These are phyloP conservation scores for Hygrocybe coccinea DNA, from an alignment of 768 basidiomycete species.

Conservation along the genomic window DNA sequence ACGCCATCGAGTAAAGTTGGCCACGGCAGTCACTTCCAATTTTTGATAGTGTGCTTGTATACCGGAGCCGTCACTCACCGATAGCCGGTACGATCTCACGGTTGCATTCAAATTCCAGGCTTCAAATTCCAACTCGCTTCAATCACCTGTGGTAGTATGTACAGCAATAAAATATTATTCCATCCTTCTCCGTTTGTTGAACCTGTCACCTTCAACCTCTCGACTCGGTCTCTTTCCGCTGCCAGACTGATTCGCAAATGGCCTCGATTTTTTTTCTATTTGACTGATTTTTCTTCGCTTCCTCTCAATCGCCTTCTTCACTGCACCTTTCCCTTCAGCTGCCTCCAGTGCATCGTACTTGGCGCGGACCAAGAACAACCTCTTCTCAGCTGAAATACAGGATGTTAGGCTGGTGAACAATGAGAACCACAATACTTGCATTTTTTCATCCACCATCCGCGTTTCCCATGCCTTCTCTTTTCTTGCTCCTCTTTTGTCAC, in stretches of 20 bases:
- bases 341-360: conserved; percentile 74
- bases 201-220: conserved; percentile 10
- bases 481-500: conserved; percentile 54
- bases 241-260: conserved; percentile 38
- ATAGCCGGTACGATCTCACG: too few species aligned
- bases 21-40: not conserved
- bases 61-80: not conserved
- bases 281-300: conserved; percentile 81
- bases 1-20: conserved; percentile 11
- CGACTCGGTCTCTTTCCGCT: conserved; percentile 2
- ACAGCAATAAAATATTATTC: not conserved
- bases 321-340: conserved; percentile 71
- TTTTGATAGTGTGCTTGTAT: not conserved
- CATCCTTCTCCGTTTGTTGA: conserved; percentile 18
- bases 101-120: too few species aligned
- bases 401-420: conserved; percentile 7
- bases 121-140: too few species aligned
- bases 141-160: not conserved
- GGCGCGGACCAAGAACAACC: conserved; percentile 64
- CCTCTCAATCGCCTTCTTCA: conserved; percentile 85
- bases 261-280: conserved; percentile 84
- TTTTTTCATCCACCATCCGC: conserved; percentile 80
- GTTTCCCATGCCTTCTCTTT: conserved; percentile 73
- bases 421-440: conserved; percentile 42
- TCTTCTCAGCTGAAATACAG: conserved; percentile 64